Conservation (phyloP, 208 protist species). For the Naegleria fowleri region DNA sequence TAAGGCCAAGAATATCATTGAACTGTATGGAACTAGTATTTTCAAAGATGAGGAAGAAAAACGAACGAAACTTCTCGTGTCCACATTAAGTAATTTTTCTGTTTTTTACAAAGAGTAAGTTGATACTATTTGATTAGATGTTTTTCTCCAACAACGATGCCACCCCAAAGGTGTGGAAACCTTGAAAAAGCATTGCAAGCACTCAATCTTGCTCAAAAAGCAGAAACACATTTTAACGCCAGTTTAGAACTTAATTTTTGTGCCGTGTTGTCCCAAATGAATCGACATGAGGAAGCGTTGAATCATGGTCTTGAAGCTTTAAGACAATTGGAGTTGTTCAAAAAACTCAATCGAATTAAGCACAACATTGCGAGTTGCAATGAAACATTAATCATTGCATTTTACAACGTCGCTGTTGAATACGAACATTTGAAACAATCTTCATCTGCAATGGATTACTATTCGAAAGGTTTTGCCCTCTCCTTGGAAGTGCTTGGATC, state of each 20-base stretch:
- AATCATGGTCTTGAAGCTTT: neutral
- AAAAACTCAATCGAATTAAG: neutral
- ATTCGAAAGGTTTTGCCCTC: neutral
- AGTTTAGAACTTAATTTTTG: neutral
- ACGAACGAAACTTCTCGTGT: neutral
- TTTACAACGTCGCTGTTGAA: neutral
- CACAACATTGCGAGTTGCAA: neutral
- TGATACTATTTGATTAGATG: neutral
- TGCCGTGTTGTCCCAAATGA: neutral
- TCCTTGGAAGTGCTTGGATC: neutral
- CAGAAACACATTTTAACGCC: neutral
- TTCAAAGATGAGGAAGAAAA: neutral
- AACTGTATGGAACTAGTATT: neutral
- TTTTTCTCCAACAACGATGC: too few relatives aligned
- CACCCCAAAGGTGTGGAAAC: neutral
- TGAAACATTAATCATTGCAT: neutral
- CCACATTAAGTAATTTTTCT: neutral
- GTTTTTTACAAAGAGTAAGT: conserved; percentile 15
- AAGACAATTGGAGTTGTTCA: neutral
- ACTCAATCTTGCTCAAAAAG: neutral
- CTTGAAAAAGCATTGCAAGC: neutral
- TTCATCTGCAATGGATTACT: neutral
- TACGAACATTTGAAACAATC: neutral
- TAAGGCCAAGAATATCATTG: neutral
- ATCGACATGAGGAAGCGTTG: neutral